Conservation (phyloP, 2,329 filamentous ascomycete genomes). For the Fusarium solani-melongenae region DNA sequence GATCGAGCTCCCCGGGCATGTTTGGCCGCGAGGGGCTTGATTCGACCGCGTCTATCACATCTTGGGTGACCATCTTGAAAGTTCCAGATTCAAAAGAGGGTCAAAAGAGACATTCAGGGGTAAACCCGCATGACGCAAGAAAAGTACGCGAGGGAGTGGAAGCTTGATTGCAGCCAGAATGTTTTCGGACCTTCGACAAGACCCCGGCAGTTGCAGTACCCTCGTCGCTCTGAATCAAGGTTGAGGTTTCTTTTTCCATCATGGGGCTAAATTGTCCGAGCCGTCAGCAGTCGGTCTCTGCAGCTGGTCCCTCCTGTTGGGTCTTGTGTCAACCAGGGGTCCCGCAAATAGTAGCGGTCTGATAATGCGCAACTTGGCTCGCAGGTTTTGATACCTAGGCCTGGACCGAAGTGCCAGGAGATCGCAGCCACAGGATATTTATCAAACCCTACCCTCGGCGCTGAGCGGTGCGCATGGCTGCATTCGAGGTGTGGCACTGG, state of each 20-base stretch:
- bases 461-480: background rate
- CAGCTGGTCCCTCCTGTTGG: background rate
- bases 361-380: conserved; percentile 3
- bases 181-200: background rate
- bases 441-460: background rate
- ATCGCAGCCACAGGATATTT: background rate
- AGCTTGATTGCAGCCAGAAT: background rate
- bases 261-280: conserved; percentile 2
- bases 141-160: background rate
- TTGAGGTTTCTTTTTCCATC: background rate
- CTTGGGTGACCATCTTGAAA: background rate
- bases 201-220: conserved; percentile 1
- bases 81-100: background rate
- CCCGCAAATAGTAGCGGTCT: conserved; percentile 1
- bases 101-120: conserved; percentile 1
- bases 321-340: conserved; percentile 6
- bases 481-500: conserved; percentile 1
- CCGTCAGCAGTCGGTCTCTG: background rate
- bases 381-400: background rate
- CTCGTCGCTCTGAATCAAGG: background rate
- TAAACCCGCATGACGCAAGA: background rate
- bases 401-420: background rate
- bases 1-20: background rate
- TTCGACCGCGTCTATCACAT: background rate
- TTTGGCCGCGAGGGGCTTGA: background rate